These are phyloP conservation scores for Trichomonas gallinae DNA, from an alignment of 208 protist genomes.

Conservation along the genomic window DNA sequence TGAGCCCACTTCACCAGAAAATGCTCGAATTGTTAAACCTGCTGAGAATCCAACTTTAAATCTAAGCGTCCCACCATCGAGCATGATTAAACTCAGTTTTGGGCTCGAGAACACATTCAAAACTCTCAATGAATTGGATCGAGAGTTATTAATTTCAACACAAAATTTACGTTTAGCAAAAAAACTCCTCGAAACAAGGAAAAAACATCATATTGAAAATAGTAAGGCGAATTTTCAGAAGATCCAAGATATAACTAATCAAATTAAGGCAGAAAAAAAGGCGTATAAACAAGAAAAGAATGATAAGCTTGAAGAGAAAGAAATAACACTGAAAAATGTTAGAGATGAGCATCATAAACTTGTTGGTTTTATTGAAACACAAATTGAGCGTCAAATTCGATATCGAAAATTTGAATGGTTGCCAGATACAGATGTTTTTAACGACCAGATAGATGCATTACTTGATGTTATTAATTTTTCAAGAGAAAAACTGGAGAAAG, in stretches of 20 bases:
- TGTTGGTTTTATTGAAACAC: neutral
- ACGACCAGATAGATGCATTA: neutral
- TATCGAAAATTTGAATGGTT: neutral
- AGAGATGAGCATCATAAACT: neutral
- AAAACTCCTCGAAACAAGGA: neutral
- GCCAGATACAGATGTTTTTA: neutral
- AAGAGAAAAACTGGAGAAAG: neutral
- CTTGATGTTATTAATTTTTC: neutral
- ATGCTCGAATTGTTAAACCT: no score
- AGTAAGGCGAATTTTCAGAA: neutral
- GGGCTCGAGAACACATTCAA: neutral
- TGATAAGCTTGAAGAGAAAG: neutral
- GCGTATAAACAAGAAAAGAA: neutral
- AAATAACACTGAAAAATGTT: neutral
- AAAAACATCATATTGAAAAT: neutral
- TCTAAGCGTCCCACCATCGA: neutral
- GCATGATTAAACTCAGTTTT: neutral
- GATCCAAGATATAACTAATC: neutral
- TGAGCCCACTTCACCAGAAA: no score
- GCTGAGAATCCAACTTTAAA: neutral
- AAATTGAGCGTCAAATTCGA: neutral
- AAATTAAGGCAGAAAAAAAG: neutral
- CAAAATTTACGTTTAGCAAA: neutral
- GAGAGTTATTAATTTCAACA: neutral
- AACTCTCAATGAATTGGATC: neutral